Evolutionary conservation across 2,329 filamentous ascomycete genomes (phyloP), one percentile per base, ranked within the genome.

Genomic region (Anthostomella pinea): DNA sequence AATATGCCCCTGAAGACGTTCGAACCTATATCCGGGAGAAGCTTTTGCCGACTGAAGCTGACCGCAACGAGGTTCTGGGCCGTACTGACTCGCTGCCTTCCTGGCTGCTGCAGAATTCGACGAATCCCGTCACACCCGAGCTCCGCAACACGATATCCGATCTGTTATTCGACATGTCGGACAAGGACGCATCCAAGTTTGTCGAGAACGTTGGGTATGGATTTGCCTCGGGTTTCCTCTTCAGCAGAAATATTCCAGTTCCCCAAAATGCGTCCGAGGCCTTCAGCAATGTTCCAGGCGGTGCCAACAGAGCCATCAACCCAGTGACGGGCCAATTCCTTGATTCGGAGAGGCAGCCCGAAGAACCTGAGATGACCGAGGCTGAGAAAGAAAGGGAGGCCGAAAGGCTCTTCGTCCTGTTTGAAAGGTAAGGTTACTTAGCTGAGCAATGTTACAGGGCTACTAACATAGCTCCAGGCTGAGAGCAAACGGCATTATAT

Each of bases 201-300:
- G 85, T 97, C 1, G 75, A 86, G 33, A 96, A 96, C 50, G 87
- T 98, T 9, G 93, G 93, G 0, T 98, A 95, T 57, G 93, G 93
- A 0, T 95, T 87, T 56, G 93, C 93, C 1, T 87, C 89, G 0
- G 93, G 93, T 0, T 95, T 93, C 58, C 68, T 98, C 11, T 83
- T 90, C 66, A 83, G 85, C 45, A 85, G 91, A 45, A 87, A 93
- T 37, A 80, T 97, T 9, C 73, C 83, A 0, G 70, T 95, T 15
- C 87, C 89, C 0, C 72, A 81, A 40, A 81, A 73, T 36, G 77
- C 81, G 1, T 65, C 79, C 8, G 75, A 82, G 49, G 70, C 73
- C 6, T 72, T 50, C 35, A 59, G 54, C 42, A 56, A 59, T 32
- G n/a, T 51, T 35, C 18, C 54, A 48, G 51, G 62, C 10, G 34